Evolutionary conservation across 331 rosid species (phyloP).

Genomic region (Erythrophleum ivorense): DNA sequence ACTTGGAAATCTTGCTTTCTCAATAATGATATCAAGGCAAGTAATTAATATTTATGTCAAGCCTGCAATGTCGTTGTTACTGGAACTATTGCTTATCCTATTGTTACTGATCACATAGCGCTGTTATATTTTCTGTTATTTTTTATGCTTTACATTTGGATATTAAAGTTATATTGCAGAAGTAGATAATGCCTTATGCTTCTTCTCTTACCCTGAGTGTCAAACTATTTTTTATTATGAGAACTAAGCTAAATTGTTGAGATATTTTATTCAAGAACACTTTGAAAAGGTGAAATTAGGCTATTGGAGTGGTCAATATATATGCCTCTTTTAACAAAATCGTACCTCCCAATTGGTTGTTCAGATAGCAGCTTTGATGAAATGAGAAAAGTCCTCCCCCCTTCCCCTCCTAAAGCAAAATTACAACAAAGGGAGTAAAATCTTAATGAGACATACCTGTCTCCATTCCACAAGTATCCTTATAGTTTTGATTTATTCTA

Average conservation of each 20-base stretch:
- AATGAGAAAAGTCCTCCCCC: background rate
- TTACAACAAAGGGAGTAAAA: background rate
- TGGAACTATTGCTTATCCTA: background rate
- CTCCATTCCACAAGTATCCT: background rate
- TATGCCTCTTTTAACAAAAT: background rate
- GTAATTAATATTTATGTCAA: background rate
- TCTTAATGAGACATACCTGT: too few relatives aligned
- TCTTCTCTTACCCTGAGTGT: background rate
- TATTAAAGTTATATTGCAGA: background rate
- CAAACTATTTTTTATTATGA: background rate
- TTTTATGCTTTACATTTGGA: background rate
- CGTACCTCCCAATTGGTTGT: background rate
- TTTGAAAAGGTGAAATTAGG: background rate
- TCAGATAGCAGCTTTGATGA: background rate
- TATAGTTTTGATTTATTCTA: background rate
- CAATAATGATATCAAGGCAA: background rate
- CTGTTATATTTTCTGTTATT: background rate
- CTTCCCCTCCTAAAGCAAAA: constrained; percentile 5
- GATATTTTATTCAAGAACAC: background rate
- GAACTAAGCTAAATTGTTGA: background rate
- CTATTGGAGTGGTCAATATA: background rate
- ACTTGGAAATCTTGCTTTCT: background rate
- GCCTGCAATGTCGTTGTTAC: background rate
- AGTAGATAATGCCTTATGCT: too few relatives aligned
- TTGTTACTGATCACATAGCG: background rate